Conservation (phyloP, 352 stramenopile genomes). For the Globisporangium viniferum region DNA sequence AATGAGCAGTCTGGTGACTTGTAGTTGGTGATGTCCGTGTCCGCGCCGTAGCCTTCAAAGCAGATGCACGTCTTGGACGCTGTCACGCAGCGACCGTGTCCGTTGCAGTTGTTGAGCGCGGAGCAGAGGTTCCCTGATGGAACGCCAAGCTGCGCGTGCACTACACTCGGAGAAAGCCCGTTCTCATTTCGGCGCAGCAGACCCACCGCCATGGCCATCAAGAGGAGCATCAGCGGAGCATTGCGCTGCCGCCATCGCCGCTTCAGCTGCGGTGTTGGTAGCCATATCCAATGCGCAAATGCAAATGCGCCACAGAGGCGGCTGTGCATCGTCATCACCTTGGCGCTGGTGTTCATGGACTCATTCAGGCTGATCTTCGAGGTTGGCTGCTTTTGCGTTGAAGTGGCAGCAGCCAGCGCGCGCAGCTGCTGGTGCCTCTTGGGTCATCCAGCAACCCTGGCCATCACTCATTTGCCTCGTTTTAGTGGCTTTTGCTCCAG, state of each 20-base stretch:
- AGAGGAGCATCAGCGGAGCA: background rate
- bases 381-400: background rate
- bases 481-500: background rate
- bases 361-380: background rate
- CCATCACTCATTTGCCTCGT: background rate
- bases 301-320: background rate
- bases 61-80: slow-evolving; percentile 84
- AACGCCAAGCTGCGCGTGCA: slow-evolving; percentile 43
- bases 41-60: slow-evolving; percentile 84
- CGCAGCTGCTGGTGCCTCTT: background rate
- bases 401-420: background rate
- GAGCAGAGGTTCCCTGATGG: slow-evolving; percentile 70
- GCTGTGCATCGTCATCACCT: background rate
- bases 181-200: background rate
- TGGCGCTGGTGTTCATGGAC: background rate
- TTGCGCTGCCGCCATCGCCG: background rate
- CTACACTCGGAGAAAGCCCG: background rate
- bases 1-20: slow-evolving; percentile 80
- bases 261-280: background rate
- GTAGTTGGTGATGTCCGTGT: slow-evolving; percentile 78
- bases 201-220: background rate
- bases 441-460: background rate
- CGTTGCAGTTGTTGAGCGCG: slow-evolving; percentile 84
- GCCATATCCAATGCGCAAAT: background rate
- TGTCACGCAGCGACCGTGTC: slow-evolving; percentile 84